Evolutionary conservation across 108 stramenopile genomes (phyloP).

Genomic region (Nitzschia sp.): DNA sequence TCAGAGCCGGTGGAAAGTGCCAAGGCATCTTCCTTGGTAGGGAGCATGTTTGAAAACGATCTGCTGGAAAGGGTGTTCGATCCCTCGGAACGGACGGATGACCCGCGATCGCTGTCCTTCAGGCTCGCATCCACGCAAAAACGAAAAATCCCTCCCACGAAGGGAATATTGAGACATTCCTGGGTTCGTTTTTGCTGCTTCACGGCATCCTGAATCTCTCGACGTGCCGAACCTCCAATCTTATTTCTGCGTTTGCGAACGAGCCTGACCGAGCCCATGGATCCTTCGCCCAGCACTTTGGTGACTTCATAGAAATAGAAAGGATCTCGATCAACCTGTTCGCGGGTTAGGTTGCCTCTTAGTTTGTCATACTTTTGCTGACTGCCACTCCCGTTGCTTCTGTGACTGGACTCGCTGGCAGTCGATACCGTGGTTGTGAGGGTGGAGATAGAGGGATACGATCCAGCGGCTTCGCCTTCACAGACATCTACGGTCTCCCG

Average conservation of each 20-base stretch:
- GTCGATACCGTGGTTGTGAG: too few relatives aligned
- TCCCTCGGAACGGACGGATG: not conserved
- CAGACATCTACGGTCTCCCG: not conserved
- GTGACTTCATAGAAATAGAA: constrained; percentile 27
- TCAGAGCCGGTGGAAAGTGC: not conserved
- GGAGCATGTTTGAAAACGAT: not conserved
- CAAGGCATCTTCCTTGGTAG: not conserved
- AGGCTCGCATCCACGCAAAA: constrained; percentile 27
- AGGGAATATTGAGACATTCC: constrained; percentile 28
- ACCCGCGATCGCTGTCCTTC: not conserved
- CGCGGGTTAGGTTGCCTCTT: constrained; percentile 27
- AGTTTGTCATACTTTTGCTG: constrained; percentile 15
- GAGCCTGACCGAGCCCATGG: constrained; percentile 35
- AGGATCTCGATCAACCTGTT: constrained; percentile 43
- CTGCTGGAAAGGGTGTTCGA: not conserved
- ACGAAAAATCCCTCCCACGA: constrained; percentile 26
- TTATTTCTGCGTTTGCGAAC: constrained; percentile 24
- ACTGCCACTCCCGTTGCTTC: not conserved
- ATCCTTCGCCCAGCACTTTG: constrained; percentile 30
- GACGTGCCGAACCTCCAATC: constrained; percentile 33
- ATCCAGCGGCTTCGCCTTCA: not conserved
- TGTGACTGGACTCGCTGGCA: too few relatives aligned
- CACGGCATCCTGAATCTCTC: constrained; percentile 17
- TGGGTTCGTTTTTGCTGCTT: constrained; percentile 29
- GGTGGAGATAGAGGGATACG: too few relatives aligned